Evolutionary conservation across 2,329 filamentous ascomycete genomes (phyloP).

Genomic region (Colletotrichum melonis): DNA sequence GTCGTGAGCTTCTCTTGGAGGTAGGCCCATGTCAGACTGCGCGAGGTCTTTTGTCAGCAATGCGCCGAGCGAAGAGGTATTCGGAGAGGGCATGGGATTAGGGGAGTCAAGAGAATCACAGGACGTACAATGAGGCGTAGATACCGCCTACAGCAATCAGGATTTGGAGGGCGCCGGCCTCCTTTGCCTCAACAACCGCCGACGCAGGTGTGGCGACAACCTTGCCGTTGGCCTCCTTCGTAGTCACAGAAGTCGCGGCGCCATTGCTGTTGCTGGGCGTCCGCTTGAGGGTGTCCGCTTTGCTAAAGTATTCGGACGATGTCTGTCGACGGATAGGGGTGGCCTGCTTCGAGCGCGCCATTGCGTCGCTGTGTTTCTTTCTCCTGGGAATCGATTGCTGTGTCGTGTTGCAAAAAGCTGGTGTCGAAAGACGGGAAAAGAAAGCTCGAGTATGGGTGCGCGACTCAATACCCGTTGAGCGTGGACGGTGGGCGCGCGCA

Average conservation of each 20-base stretch:
- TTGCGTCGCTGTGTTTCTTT: conserved; percentile 44
- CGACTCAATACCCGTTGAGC: neutral
- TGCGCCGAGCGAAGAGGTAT: neutral
- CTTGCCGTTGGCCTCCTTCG: conserved; percentile 41
- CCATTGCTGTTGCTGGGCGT: conserved; percentile 47
- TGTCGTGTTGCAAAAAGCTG: neutral
- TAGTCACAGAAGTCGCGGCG: conserved; percentile 32
- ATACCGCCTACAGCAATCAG: conserved; percentile 92
- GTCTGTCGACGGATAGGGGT: conserved; percentile 72
- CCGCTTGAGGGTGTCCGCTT: conserved; percentile 48
- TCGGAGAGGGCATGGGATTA: neutral
- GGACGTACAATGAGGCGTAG: conserved; percentile 90
- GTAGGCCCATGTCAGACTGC: conserved; percentile 91
- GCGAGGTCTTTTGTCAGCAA: neutral
- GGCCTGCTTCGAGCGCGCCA: conserved; percentile 80
- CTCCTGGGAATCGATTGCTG: neutral
- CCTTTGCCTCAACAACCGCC: conserved; percentile 47
- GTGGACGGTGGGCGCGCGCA: neutral
- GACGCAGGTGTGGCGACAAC: conserved; percentile 39
- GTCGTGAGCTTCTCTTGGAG: conserved; percentile 98
- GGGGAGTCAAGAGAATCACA: neutral
- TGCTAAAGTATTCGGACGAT: conserved; percentile 74
- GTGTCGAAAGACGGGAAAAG: neutral
- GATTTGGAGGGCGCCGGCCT: conserved; percentile 78
- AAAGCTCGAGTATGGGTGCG: neutral